phyloP scores from a whole-genome alignment of 2,329 filamentous ascomycete species.

The Penicillium sumatraense region DNA sequence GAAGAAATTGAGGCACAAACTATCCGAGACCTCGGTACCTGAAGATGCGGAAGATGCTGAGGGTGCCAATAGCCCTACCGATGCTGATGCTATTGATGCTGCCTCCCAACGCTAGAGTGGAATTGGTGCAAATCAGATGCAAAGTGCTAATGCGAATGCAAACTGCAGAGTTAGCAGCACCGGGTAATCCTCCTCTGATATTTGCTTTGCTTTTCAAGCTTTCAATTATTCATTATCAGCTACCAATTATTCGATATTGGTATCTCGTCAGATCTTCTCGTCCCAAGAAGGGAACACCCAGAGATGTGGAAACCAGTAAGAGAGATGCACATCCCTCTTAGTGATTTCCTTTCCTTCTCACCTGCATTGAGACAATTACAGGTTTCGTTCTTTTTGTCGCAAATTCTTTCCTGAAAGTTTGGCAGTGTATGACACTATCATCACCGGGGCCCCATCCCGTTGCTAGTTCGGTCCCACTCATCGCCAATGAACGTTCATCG shows the following conservation, averaged over 20 bases:
- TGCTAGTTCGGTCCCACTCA: constrained; percentile 7
- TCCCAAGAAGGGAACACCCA: neutral
- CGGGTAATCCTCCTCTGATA: too few species aligned
- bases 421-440: constrained; percentile 22
- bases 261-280: neutral
- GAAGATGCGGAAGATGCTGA: too few species aligned
- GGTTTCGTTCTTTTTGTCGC: neutral
- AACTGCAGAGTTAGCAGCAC: neutral
- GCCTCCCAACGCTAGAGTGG: too few species aligned
- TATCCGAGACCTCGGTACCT: neutral
- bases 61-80: too few species aligned
- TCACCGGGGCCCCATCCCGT: constrained; percentile 3
- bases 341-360: neutral
- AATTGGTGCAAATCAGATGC: neutral
- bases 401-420: neutral
- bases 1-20: neutral
- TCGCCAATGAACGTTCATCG: constrained; percentile 20
- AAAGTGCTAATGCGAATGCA: neutral
- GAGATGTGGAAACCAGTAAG: too few species aligned
- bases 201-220: too few species aligned
- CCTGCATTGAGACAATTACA: neutral
- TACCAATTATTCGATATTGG: neutral
- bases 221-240: too few species aligned
- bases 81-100: too few species aligned
- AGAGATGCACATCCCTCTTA: too few species aligned